These are phyloP conservation scores for Fusarium decemcellulare DNA, from an alignment of 2,329 filamentous ascomycete genomes.

Conservation along the genomic window DNA sequence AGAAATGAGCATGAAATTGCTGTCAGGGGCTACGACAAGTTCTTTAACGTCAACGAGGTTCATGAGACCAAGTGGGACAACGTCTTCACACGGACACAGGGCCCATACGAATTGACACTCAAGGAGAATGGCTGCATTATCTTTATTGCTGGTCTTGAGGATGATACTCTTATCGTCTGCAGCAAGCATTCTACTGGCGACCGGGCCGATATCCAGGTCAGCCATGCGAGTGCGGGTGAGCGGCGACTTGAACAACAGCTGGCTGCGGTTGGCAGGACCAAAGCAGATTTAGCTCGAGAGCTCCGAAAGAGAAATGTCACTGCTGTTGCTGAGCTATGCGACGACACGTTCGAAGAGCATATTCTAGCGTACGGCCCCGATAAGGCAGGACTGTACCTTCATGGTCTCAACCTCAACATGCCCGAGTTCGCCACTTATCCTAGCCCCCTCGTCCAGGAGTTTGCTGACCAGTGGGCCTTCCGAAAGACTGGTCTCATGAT, in stretches of 20 bases:
- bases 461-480: constrained; percentile 95
- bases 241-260: constrained; percentile 86
- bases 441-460: constrained; percentile 85
- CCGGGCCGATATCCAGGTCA: constrained; percentile 78
- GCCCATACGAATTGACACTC: constrained; percentile 94
- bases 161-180: constrained; percentile 93
- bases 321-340: constrained; percentile 94
- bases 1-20: constrained; percentile 82
- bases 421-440: constrained; percentile 92
- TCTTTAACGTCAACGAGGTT: constrained; percentile 95
- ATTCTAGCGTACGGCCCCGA: constrained; percentile 90
- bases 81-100: constrained; percentile 81
- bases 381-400: constrained; percentile 90
- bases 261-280: constrained; percentile 80
- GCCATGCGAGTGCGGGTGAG: constrained; percentile 90
- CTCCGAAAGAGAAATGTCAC: constrained; percentile 89
- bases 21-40: constrained; percentile 96
- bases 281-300: constrained; percentile 81
- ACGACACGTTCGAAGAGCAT: constrained; percentile 97
- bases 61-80: constrained; percentile 85
- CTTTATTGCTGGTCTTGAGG: constrained; percentile 92
- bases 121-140: constrained; percentile 99
- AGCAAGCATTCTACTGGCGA: constrained; percentile 97
- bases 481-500: constrained; percentile 86
- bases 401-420: constrained; percentile 96